Base-by-base conservation (phyloP, 495 filamentous ascomycete genomes). In the Talaromyces borbonicus region DNA sequence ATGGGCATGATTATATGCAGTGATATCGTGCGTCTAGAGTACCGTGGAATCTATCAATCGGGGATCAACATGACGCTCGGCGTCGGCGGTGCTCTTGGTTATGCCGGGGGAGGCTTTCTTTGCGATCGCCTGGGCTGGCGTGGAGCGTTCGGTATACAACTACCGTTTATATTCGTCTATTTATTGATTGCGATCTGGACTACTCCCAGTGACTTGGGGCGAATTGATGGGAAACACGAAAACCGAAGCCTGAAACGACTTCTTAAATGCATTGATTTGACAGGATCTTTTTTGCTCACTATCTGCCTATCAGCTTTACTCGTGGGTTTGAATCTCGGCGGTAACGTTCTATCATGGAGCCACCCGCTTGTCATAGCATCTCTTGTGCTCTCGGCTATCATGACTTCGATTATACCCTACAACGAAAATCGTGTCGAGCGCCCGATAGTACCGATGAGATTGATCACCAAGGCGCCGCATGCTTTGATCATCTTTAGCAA, bases 111-210 rank as follows among this genome's bases (percentile, higher is more conserved):
- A 18, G 86, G 86, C 1, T 68, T 75, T 44, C 74, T 92, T 42
- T 84, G 82, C 11, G 85, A 92, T 53, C 62, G 61, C 16, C 69
- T 90, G 27, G 84, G 84, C 20, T 89, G 84, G 84, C 68, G 85
- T 29, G 81, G 78, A 69, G 81, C 83, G 31, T 77, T 83, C 55
- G 65, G 67, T 47, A 64, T 88, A 25, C 86, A 92, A 53, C 68
- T 89, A 2, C 78, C 81, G 0, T 67, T 75, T 12, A 66, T 87
- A 23, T 55, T 79, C 7, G 45, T 80, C n/a, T 77, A 79, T 35
- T 65, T 85, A 26, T 50, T 78, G 1, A 64, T 79, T 14, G 73
- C 76, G 2, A 55, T 58, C 12, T 58, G 75, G 40, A 77, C 75
- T 0, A 72, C 80, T n/a, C 85, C 86, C 0, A 52, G 56, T 3